Conservation (phyloP, 1,139 yeast species). For the Scheffersomyces titani region DNA sequence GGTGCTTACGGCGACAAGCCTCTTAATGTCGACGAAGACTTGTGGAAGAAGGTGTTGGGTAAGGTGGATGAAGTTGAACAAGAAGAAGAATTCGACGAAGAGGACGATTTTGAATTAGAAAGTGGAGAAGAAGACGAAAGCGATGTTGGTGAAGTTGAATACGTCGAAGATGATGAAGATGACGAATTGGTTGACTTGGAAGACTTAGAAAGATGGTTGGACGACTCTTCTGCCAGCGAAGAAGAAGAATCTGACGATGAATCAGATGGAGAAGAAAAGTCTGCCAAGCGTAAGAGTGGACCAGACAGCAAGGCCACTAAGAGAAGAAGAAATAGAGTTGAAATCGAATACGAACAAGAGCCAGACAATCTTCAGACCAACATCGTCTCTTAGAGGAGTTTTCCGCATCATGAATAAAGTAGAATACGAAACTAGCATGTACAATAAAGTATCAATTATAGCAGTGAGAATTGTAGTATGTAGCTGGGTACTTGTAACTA, state of each 20-base stretch:
- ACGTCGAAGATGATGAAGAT: constrained; percentile 82
- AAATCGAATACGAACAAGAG: constrained; percentile 83
- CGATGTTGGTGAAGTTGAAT: constrained; percentile 80
- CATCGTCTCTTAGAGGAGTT: constrained; percentile 21
- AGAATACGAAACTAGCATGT: neutral
- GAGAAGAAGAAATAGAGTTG: constrained; percentile 75
- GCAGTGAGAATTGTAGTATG: neutral
- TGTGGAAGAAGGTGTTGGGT: constrained; percentile 93
- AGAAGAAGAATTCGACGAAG: constrained; percentile 61
- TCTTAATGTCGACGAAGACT: constrained; percentile 89
- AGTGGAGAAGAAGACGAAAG: constrained; percentile 57
- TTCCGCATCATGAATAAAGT: neutral
- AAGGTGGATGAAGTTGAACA: constrained; percentile 60
- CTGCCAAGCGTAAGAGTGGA: constrained; percentile 42
- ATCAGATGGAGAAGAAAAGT: constrained; percentile 17
- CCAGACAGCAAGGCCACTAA: constrained; percentile 35
- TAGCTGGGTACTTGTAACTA: neutral
- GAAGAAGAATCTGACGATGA: constrained; percentile 29
- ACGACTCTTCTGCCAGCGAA: constrained; percentile 47
- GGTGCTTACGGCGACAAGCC: constrained; percentile 99
- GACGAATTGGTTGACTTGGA: constrained; percentile 91
- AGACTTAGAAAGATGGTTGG: constrained; percentile 89
- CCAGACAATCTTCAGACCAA: constrained; percentile 39
- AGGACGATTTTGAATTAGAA: constrained; percentile 63
- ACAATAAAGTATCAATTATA: neutral